Evolutionary conservation across 257 asterid genomes (phyloP).

Genomic region (Solanum phureja): DNA sequence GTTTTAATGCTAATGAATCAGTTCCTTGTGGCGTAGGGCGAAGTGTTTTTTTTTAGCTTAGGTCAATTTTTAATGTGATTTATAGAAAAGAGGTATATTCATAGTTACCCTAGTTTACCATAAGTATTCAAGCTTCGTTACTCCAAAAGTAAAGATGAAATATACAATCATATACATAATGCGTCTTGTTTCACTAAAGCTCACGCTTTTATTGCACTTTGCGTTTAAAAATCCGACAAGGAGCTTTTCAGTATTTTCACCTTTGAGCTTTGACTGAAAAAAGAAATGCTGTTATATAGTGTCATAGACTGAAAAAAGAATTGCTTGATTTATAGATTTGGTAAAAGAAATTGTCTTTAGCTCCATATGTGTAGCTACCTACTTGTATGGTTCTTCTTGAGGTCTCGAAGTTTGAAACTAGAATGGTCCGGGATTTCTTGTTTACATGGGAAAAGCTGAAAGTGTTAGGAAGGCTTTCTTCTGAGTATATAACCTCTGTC

Average conservation of each 20-base stretch:
- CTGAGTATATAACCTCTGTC: background rate
- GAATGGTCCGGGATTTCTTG: background rate
- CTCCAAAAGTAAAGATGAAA: background rate
- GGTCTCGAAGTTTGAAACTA: background rate
- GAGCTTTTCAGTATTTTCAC: background rate
- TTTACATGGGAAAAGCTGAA: background rate
- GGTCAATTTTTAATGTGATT: background rate
- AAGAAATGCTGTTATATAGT: background rate
- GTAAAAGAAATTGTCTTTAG: background rate
- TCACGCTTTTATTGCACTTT: background rate
- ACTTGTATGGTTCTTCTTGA: background rate
- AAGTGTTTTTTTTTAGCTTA: background rate
- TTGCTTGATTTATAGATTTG: background rate
- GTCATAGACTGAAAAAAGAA: background rate
- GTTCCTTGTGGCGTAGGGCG: background rate
- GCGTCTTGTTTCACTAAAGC: background rate
- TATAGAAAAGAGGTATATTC: background rate
- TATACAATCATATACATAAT: background rate
- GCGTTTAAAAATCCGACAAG: background rate
- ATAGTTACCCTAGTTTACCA: background rate
- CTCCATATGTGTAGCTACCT: background rate
- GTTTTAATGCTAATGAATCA: background rate
- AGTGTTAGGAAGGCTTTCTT: background rate
- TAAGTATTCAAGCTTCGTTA: background rate
- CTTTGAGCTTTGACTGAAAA: background rate